A percentile compares a stretch with the other conserved stretches of the same genome.
Conservation (phyloP, 768 basidiomycete species). For the Hygrophoropsis aurantiaca region DNA sequence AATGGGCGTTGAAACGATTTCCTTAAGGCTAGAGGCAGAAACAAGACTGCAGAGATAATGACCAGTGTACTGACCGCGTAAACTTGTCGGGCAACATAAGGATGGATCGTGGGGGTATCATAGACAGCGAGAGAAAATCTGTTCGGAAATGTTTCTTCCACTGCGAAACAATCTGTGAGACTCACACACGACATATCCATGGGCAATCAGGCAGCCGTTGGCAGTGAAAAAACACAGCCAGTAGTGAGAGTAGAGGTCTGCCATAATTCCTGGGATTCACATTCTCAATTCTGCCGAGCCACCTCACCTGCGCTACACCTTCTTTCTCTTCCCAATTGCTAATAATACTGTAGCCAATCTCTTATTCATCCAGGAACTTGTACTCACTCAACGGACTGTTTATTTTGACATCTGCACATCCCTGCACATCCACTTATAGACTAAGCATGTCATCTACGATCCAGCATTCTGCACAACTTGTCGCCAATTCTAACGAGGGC, state of each 20-base stretch:
- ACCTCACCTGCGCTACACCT: constrained; percentile 5
- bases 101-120: constrained; percentile 7
- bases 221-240: constrained; percentile 6
- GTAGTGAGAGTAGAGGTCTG: too few relatives aligned
- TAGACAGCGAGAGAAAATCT: constrained; percentile 13
- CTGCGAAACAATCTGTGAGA: constrained; percentile 8
- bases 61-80: neutral
- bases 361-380: constrained; percentile 1
- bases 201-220: constrained; percentile 4
- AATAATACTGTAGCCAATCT: too few relatives aligned
- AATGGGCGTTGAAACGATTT: too few relatives aligned
- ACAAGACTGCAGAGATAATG: too few relatives aligned
- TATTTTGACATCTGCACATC: constrained; percentile 2
- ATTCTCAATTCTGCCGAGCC: constrained; percentile 3
- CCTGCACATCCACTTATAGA: neutral
- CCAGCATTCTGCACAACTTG: constrained; percentile 6
- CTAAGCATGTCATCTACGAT: constrained; percentile 14
- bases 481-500: constrained; percentile 12
- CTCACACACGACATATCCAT: constrained; percentile 7
- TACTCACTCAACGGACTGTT: neutral
- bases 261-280: too few relatives aligned
- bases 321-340: constrained; percentile 1
- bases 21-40: too few relatives aligned
- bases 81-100: neutral
- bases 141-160: constrained; percentile 7